phyloP scores from a whole-genome alignment of 108 stramenopile species.

The Conticribra guillardii region DNA sequence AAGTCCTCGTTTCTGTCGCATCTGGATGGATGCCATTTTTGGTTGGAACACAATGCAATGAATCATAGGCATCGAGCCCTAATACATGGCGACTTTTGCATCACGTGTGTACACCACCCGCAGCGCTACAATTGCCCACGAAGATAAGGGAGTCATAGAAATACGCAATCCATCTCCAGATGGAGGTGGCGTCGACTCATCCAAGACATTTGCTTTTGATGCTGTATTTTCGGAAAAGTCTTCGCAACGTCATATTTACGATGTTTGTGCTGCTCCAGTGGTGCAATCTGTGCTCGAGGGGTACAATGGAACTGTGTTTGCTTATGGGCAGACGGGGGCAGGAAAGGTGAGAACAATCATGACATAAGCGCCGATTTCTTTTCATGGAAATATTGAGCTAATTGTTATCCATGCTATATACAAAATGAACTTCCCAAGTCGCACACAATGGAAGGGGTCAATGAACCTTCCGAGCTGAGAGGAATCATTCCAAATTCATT shows the following conservation, averaged over 20 bases:
- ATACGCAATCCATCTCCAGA: constrained; percentile 67
- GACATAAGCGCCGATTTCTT: not conserved
- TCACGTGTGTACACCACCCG: not conserved
- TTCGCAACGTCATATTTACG: constrained; percentile 91
- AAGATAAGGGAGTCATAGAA: constrained; percentile 61
- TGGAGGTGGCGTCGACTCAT: constrained; percentile 48
- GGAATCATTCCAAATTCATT: constrained; percentile 97
- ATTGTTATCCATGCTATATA: too few species aligned
- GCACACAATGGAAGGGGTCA: constrained; percentile 93
- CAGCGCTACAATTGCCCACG: constrained; percentile 69
- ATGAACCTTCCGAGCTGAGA: constrained; percentile 64
- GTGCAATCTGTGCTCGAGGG: constrained; percentile 94
- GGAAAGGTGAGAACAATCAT: constrained; percentile 57
- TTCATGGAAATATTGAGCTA: not conserved
- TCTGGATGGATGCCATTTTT: too few species aligned
- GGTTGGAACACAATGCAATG: too few species aligned
- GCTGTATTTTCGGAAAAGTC: constrained; percentile 87
- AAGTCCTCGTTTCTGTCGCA: not conserved
- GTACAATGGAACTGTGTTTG: constrained; percentile 97
- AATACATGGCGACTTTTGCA: not conserved
- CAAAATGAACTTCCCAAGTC: too few species aligned
- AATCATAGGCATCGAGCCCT: not conserved
- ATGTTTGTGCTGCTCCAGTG: constrained; percentile 88
- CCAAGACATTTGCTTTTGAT: constrained; percentile 94
- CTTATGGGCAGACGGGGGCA: constrained; percentile 97